A percentile compares a stretch with the other conserved stretches of the same genome.
Evolutionary conservation across 129 eudicot genomes (phyloP).

Genomic region (Flaveria linearis): DNA sequence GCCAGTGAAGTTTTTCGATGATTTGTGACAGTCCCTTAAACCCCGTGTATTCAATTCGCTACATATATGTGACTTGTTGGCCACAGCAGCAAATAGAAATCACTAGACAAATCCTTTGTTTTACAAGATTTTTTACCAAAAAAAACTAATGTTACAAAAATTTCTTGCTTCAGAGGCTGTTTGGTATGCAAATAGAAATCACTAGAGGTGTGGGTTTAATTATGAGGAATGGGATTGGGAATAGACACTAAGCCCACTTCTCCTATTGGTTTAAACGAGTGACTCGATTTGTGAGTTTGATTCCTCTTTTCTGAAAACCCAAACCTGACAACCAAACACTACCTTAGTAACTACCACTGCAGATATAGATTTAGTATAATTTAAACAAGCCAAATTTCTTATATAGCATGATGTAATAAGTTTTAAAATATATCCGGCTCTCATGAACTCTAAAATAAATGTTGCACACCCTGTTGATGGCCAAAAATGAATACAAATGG

Average conservation of each 20-base stretch:
- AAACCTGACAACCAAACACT: background rate
- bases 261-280: background rate
- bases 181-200: background rate
- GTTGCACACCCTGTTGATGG: background rate
- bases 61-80: too few relatives aligned
- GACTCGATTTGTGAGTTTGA: background rate
- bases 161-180: background rate
- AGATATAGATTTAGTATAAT: background rate
- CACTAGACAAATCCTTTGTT: background rate
- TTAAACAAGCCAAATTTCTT: background rate
- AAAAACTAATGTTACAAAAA: background rate
- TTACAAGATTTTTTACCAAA: background rate
- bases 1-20: too few relatives aligned
- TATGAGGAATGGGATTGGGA: background rate
- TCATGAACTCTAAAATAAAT: background rate
- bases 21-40: background rate
- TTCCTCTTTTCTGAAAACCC: background rate
- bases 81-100: too few relatives aligned
- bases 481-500: background rate
- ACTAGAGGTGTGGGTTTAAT: background rate
- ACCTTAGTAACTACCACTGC: background rate
- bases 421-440: background rate
- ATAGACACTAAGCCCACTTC: background rate
- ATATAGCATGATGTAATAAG: background rate
- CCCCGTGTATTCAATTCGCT: background rate